A percentile compares a stretch with the other conserved stretches of the same genome.
Evolutionary conservation across 164 flowering plant species (phyloP).

Genomic region (Annona cherimola): DNA sequence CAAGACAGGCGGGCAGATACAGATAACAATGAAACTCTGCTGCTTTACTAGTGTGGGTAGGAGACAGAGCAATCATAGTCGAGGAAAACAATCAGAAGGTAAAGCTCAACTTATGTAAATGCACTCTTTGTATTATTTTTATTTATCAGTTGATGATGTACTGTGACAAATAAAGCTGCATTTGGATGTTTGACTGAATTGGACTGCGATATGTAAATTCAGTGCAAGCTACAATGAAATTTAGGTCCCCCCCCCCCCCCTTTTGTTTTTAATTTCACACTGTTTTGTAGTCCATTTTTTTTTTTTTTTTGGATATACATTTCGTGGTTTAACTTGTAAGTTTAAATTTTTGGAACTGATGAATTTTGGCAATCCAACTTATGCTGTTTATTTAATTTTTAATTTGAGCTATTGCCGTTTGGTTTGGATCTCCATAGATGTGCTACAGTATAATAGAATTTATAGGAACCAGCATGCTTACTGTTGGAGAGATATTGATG

Average conservation of each 20-base stretch:
- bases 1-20: not conserved
- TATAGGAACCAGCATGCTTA: too few species aligned
- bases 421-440: too few species aligned
- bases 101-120: not conserved
- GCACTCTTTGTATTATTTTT: not conserved
- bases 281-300: not conserved
- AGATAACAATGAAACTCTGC: constrained; percentile 16
- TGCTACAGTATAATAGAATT: too few species aligned
- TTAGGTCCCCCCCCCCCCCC: not conserved
- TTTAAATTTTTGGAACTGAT: too few species aligned
- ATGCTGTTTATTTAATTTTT: too few species aligned
- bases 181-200: not conserved
- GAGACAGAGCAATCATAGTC: not conserved
- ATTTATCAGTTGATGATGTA: not conserved
- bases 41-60: constrained; percentile 10
- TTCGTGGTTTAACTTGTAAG: too few species aligned
- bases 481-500: too few species aligned
- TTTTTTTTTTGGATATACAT: not conserved
- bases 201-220: not conserved
- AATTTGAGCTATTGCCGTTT: too few species aligned
- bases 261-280: too few species aligned
- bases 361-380: too few species aligned
- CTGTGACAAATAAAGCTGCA: not conserved
- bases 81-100: constrained; percentile 13
- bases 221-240: not conserved